phyloP scores from a whole-genome alignment of 31 red algal species.

The Pterothamnion heteromorphum region DNA sequence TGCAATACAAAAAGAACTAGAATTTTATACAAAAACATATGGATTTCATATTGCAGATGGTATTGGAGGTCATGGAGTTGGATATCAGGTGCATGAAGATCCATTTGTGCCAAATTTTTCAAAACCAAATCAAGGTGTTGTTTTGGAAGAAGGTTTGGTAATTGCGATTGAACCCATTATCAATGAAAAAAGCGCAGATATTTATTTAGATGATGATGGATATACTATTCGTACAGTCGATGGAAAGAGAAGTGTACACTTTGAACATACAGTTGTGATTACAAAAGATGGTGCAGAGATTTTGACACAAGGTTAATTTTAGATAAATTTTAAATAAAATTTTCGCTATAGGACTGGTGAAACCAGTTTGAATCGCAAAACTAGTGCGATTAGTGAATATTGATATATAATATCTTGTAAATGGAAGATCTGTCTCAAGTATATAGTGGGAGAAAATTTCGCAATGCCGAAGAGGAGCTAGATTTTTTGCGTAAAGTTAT shows the following conservation, averaged over 20 bases:
- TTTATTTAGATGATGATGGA: not conserved
- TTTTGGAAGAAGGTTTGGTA: not conserved
- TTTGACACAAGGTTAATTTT: not conserved
- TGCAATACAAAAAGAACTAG: not conserved
- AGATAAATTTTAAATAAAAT: not conserved
- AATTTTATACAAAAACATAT: not conserved
- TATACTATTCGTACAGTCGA: not conserved
- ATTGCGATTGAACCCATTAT: not conserved
- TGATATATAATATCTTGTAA: no score
- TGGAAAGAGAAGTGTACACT: not conserved
- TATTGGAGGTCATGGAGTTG: not conserved
- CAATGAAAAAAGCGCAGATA: not conserved
- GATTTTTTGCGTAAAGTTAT: no score
- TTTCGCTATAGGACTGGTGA: no score
- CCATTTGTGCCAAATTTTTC: constrained; percentile 18
- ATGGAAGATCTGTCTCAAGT: no score
- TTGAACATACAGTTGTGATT: not conserved
- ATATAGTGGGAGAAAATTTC: no score
- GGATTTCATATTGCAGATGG: not conserved
- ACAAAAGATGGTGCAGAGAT: not conserved
- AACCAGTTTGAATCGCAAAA: no score
- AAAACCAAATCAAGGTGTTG: not conserved
- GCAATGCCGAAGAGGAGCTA: no score
- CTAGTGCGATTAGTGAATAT: no score
- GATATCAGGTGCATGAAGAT: not conserved